Percentiles rank a stretch among this genome's conserved stretches.
phyloP scores from a whole-genome alignment of 2,329 filamentous ascomycete genomes.

The Incumbomyces delicatus region DNA sequence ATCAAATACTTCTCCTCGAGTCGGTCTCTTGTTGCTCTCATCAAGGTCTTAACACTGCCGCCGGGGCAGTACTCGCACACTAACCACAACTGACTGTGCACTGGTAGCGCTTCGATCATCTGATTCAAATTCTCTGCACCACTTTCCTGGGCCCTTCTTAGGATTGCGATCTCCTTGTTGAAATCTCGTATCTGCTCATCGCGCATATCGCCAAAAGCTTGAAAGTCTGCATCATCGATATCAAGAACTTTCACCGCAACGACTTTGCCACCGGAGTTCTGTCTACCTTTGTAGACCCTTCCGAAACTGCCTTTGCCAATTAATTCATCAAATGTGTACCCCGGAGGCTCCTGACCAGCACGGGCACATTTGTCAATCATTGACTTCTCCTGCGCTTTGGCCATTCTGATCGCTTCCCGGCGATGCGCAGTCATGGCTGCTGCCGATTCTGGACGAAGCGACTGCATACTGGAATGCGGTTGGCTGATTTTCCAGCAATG shows the following conservation, averaged over 20 bases:
- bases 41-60: conserved; percentile 54
- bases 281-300: conserved; percentile 41
- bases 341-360: conserved; percentile 34
- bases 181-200: conserved; percentile 46
- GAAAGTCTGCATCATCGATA: conserved; percentile 40
- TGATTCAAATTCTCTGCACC: conserved; percentile 55
- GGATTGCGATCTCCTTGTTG: conserved; percentile 52
- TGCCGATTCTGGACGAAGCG: conserved; percentile 15
- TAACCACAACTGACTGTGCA: conserved; percentile 57
- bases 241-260: conserved; percentile 45
- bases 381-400: conserved; percentile 35
- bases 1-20: conserved; percentile 54
- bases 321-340: conserved; percentile 41
- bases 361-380: conserved; percentile 39
- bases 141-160: conserved; percentile 53
- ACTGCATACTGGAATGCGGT: conserved; percentile 11
- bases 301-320: conserved; percentile 44
- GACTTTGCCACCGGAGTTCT: conserved; percentile 30
- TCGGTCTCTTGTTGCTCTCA: conserved; percentile 39
- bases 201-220: conserved; percentile 34
- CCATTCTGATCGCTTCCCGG: conserved; percentile 38
- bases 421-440: conserved; percentile 38
- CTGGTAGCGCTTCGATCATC: conserved; percentile 53
- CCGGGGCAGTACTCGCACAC: conserved; percentile 58
- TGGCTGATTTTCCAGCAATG: too few species aligned